These are phyloP conservation scores for Gentiana straminea DNA, from an alignment of 257 asterid species.

Conservation along the genomic window DNA sequence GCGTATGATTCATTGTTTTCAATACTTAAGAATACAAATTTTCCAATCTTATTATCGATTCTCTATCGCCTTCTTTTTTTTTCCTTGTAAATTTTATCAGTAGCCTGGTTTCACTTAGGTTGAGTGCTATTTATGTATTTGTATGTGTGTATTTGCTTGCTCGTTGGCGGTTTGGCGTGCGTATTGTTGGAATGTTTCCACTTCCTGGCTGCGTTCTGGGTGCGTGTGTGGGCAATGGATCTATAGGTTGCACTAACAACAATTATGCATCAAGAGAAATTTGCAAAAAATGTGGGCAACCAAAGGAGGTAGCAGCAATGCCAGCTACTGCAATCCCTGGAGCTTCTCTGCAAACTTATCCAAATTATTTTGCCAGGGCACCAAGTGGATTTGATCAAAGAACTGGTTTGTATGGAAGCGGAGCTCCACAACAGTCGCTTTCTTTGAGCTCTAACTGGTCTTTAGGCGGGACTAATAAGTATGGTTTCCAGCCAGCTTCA, in stretches of 20 bases:
- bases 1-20: too few relatives aligned
- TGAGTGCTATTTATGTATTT: constrained; percentile 47
- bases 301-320: constrained; percentile 92
- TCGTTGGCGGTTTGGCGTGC: constrained; percentile 73
- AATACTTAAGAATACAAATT: too few relatives aligned
- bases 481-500: constrained; percentile 45
- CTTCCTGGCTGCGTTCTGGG: constrained; percentile 77
- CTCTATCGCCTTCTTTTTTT: constrained; percentile 3
- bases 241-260: constrained; percentile 99
- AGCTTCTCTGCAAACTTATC: constrained; percentile 70
- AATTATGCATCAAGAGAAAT: constrained; percentile 93
- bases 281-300: constrained; percentile 98
- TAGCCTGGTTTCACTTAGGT: constrained; percentile 38
- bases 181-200: constrained; percentile 54
- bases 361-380: constrained; percentile 80
- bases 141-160: constrained; percentile 44
- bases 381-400: constrained; percentile 52
- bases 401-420: constrained; percentile 28
- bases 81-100: constrained; percentile 7
- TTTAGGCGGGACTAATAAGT: constrained; percentile 37
- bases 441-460: constrained; percentile 59
- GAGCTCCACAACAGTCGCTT: constrained; percentile 42
- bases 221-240: constrained; percentile 75
- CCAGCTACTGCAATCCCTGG: constrained; percentile 83
- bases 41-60: background rate